A percentile compares a stretch with the other conserved stretches of the same genome.
Evolutionary conservation across 2,329 filamentous ascomycete genomes (phyloP).

Genomic region (Paecilomyces formosus): DNA sequence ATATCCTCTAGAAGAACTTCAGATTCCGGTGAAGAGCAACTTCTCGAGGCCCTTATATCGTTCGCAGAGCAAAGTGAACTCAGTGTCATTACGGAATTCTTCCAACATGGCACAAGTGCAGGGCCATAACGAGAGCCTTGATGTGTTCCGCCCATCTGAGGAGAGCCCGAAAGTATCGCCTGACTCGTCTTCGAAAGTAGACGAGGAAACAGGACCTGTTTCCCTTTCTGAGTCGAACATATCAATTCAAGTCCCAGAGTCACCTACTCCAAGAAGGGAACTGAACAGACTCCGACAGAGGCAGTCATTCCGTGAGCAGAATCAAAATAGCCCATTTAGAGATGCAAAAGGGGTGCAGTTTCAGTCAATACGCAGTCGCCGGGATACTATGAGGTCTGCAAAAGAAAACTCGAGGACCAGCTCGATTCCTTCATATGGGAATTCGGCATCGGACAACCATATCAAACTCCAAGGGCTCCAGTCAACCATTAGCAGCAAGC

Average conservation of each 20-base stretch:
- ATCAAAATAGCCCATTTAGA: constrained; percentile 14
- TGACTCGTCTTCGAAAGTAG: neutral
- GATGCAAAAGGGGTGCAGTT: constrained; percentile 16
- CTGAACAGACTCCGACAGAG: constrained; percentile 10
- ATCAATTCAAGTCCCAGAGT: constrained; percentile 15
- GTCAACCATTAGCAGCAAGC: constrained; percentile 24
- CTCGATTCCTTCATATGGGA: constrained; percentile 5
- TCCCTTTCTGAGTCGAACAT: constrained; percentile 12
- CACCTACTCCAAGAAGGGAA: constrained; percentile 21
- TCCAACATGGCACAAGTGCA: constrained; percentile 1
- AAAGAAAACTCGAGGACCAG: constrained; percentile 23
- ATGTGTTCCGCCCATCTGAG: neutral
- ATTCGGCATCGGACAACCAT: constrained; percentile 11
- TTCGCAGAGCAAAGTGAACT: constrained; percentile 21
- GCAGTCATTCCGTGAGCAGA: constrained; percentile 13
- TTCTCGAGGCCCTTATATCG: constrained; percentile 31
- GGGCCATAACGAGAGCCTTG: constrained; percentile 1
- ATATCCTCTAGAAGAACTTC: constrained; percentile 1
- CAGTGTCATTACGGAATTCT: constrained; percentile 9
- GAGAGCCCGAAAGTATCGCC: constrained; percentile 1
- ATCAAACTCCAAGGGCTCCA: constrained; percentile 14
- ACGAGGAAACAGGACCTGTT: constrained; percentile 12
- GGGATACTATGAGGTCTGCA: constrained; percentile 12
- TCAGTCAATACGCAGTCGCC: constrained; percentile 18
- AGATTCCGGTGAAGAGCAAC: constrained; percentile 16